Base-by-base conservation (phyloP, 1,284 basidiomycete species). In the Microbotryum lychnidis-dioicae region DNA sequence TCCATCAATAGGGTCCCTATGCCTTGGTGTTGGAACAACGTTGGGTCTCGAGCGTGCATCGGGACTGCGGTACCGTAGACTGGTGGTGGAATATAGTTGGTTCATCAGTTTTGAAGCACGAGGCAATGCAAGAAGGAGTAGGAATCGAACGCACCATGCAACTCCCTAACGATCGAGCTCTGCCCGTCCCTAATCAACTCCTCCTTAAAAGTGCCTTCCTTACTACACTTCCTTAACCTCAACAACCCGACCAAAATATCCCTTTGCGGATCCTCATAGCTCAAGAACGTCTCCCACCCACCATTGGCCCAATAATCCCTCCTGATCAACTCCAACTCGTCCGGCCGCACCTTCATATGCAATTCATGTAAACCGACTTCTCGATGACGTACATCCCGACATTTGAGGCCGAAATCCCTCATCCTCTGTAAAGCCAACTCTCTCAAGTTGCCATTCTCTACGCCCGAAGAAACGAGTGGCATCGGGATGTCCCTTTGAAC, bases 351-450 rank as follows among this genome's bases (percentile, higher is more conserved):
- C 77, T 96, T 93, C 79, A 96, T 86, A 75, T 99, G 96, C 58
- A 99, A 98, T 78, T 99, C 96, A 77, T 97, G 93, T 60, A 97
- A 87, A 50, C 96, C 96, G 51, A 99, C 96, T 82, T 99, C 96
- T 56, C 96, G 87, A 78, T 89, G 96, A 52, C 96, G 85, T 33
- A 99, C 94, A 75, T 99, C 96, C 57, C 96, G 84, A 76, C 96
- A 99, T 70, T 93, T 91, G 47, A 91, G 89, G 46, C 96, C 96
- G 77, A 98, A 97, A 76, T 99, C 96, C 77, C 94, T 94, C 92
- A 99, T 96, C 25, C 96, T 84, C 69, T 93, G 93, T 48, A 98
- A 80, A 31, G 96, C 94, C 52, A 99, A 80, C 75, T 99, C 94
- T 57, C 96, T 86, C 67, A 99, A 78, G 75, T 99, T 99, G 4